A percentile compares a stretch with the other conserved stretches of the same genome.
These are phyloP conservation scores for Corinectria fuckeliana DNA, from an alignment of 2,329 filamentous ascomycete species.

Conservation along the genomic window DNA sequence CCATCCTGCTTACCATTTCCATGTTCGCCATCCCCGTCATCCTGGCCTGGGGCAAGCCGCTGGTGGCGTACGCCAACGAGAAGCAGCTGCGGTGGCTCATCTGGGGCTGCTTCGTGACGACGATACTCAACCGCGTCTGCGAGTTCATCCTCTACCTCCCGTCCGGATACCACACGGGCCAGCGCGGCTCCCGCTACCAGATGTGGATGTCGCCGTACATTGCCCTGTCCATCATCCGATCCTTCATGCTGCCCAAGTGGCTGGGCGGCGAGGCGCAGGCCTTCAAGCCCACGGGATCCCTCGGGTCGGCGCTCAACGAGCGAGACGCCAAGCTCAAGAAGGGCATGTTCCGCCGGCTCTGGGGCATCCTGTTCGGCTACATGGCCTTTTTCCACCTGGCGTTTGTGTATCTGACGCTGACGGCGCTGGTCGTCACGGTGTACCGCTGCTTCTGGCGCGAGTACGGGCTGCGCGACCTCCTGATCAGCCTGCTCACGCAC, in stretches of 20 bases:
- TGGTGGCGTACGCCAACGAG: conserved; percentile 61
- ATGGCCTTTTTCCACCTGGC: conserved; percentile 61
- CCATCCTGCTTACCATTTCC: conserved; percentile 59
- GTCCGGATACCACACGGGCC: conserved; percentile 64
- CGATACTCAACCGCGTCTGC: conserved; percentile 59
- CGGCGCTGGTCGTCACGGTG: conserved; percentile 54
- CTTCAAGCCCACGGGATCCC: conserved; percentile 66
- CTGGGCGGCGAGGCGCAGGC: conserved; percentile 64
- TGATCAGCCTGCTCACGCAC: conserved; percentile 63
- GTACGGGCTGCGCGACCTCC: conserved; percentile 46
- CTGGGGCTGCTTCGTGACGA: conserved; percentile 59
- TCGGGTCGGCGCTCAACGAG: conserved; percentile 63
- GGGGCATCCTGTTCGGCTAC: conserved; percentile 61
- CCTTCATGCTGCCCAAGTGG: conserved; percentile 65
- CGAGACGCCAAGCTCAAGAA: conserved; percentile 59
- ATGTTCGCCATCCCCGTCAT: conserved; percentile 66
- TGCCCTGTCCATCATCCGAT: conserved; percentile 61
- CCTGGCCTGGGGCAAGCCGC: conserved; percentile 60
- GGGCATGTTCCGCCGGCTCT: conserved; percentile 60
- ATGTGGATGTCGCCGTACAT: conserved; percentile 70
- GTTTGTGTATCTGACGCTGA: conserved; percentile 62
- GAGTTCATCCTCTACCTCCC: conserved; percentile 66
- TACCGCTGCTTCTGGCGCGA: conserved; percentile 56
- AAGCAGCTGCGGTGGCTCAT: conserved; percentile 65
- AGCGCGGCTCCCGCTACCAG: conserved; percentile 61